A percentile compares a stretch with the other conserved stretches of the same genome.
Evolutionary conservation across 2,329 filamentous ascomycete genomes (phyloP).

Genomic region (Colletotrichum zoysiae): DNA sequence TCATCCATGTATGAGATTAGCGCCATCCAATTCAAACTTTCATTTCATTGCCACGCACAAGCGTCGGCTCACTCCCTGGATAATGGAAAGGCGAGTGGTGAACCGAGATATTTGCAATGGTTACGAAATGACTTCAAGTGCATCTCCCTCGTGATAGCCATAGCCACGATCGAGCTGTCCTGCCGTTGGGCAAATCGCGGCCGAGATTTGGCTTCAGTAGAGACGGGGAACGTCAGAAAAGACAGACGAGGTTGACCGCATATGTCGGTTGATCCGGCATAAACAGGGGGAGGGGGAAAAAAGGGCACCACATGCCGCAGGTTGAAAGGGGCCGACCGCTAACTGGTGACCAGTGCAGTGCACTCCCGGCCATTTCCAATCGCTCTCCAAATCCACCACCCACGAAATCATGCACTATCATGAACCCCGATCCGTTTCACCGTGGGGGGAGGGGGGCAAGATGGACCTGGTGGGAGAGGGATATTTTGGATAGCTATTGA

Average conservation of each 20-base stretch:
- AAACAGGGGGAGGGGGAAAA: constrained; percentile 2
- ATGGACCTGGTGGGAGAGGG: not conserved
- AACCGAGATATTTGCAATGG: not conserved
- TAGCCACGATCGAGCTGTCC: not conserved
- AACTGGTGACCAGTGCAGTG: constrained; percentile 29
- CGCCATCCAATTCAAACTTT: not conserved
- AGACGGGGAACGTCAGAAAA: constrained; percentile 32
- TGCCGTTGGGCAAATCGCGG: not conserved
- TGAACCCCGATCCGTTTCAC: constrained; percentile 22
- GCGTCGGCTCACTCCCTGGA: not conserved
- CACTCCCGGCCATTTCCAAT: constrained; percentile 33
- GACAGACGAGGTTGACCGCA: constrained; percentile 38
- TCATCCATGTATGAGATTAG: not conserved
- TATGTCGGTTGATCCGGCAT: constrained; percentile 40
- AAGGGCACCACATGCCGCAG: constrained; percentile 26
- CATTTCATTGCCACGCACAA: not conserved
- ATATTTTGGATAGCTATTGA: constrained; percentile 6
- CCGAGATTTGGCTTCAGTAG: not conserved
- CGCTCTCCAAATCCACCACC: constrained; percentile 19
- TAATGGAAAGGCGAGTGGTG: not conserved
- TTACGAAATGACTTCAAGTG: not conserved
- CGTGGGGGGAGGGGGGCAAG: not conserved
- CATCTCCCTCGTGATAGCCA: no score
- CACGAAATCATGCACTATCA: constrained; percentile 30
- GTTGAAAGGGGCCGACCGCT: constrained; percentile 30